Evolutionary conservation across 1,284 basidiomycete genomes (phyloP).

Genomic region (Malassezia globosa): DNA sequence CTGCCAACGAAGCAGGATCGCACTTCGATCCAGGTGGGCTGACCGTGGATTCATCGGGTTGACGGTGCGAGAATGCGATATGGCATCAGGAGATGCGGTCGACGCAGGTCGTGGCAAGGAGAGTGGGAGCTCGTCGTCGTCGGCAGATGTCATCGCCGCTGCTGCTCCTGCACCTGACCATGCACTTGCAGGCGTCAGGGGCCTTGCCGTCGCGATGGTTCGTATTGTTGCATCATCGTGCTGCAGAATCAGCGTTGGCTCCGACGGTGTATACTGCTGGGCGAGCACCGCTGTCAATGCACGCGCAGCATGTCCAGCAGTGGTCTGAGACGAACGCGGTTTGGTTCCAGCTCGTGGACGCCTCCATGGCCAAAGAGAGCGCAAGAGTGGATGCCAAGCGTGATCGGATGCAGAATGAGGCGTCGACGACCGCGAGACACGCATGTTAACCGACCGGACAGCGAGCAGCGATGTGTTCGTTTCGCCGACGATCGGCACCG

Average conservation of each 20-base stretch:
- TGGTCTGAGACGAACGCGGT: neutral
- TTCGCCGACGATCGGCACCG: conserved; percentile 8
- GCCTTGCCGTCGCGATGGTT: too few relatives aligned
- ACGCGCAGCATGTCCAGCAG: conserved; percentile 1
- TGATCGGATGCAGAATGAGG: neutral
- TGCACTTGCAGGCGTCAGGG: too few relatives aligned
- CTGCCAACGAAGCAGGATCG: conserved; percentile 54
- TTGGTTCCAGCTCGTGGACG: neutral
- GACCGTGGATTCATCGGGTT: neutral
- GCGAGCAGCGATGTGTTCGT: conserved; percentile 12
- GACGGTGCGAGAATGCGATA: neutral
- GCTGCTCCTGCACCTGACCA: neutral
- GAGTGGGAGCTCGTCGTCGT: neutral
- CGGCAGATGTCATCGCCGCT: neutral
- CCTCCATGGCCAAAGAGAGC: neutral
- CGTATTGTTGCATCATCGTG: neutral
- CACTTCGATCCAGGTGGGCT: neutral
- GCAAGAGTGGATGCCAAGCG: neutral
- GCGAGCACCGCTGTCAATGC: neutral
- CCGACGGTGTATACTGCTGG: too few relatives aligned
- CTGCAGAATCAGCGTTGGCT: neutral
- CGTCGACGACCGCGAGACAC: neutral
- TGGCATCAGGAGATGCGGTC: neutral
- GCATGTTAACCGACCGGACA: neutral
- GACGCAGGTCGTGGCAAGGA: neutral